phyloP scores from a whole-genome alignment of 2,329 filamentous ascomycete genomes.

The Colletotrichum liriopes region DNA sequence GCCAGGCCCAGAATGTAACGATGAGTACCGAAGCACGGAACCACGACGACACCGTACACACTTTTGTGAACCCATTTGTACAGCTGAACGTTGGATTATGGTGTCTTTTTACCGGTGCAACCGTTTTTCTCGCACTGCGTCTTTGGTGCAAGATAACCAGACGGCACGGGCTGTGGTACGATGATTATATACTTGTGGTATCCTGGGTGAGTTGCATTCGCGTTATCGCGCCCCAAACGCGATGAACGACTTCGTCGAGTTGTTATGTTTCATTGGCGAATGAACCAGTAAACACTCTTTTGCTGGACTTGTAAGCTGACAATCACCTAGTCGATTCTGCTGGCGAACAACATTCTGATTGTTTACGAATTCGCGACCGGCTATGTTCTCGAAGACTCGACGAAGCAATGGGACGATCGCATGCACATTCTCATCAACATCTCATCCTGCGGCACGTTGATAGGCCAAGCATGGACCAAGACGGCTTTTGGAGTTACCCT shows the following conservation, averaged over 20 bases:
- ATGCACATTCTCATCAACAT: constrained; percentile 68
- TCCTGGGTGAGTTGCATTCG: constrained; percentile 54
- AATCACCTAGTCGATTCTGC: constrained; percentile 52
- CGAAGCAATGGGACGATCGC: constrained; percentile 63
- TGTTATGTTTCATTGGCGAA: neutral
- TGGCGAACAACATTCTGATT: constrained; percentile 63
- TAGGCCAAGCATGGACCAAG: constrained; percentile 55
- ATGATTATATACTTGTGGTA: constrained; percentile 56
- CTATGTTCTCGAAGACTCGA: constrained; percentile 57
- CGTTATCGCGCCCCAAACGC: too few relatives aligned
- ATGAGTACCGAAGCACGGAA: constrained; percentile 42
- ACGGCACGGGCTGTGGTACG: constrained; percentile 57
- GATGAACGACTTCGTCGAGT: neutral
- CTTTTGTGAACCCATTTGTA: constrained; percentile 49
- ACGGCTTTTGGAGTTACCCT: constrained; percentile 57
- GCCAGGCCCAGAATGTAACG: constrained; percentile 38
- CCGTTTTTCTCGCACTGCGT: constrained; percentile 50
- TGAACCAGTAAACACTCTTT: neutral
- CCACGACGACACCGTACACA: constrained; percentile 47
- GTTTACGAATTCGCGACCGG: constrained; percentile 63
- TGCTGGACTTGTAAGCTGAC: neutral
- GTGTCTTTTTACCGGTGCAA: constrained; percentile 52
- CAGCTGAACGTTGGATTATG: constrained; percentile 54
- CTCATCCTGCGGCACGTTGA: constrained; percentile 55
- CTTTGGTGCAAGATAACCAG: constrained; percentile 55